Evolutionary conservation across 345 rosid species (phyloP), one percentile per base, ranked within the genome.

Genomic region (Ricinus communis): DNA sequence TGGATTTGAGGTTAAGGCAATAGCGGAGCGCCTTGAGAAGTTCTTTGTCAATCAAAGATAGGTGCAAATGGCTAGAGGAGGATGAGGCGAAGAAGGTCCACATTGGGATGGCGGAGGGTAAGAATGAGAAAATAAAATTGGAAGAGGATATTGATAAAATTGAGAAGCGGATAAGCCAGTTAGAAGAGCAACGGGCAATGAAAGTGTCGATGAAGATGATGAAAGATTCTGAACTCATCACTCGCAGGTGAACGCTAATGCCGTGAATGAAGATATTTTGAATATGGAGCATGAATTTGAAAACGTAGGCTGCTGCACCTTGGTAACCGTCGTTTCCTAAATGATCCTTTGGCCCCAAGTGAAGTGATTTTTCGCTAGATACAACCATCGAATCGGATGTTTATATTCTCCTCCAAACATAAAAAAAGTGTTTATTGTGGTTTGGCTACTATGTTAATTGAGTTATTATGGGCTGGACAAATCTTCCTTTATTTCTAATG

Each of bases 1-100:
- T 38, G 86, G 84, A 55, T 83, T 83, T 79, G 69, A 76, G 38
- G 66, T 78, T 30, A 54, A 60, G 47, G n/a, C 69, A 3, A 45
- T 79, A n/a, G 54, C 1, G 21, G 69, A 27, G 11, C 71, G 75
- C 13, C 33, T 83, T 36, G 28, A 3, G 5, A 12, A 69, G 38
- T 47, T 81, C 63, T n/a, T 56, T 76, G 46, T 68, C 77, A 0
- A 41, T 77, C n/a, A 83, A 78, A 79, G 68, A 55, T 13, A 59
- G 47, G 49, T 71, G 55, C n/a, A 74, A 73, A 43, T 50, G 61
- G 59, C 71, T 76, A 66, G 19, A 40, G n/a, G n/a, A n/a, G 66
- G 41, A 61, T 7, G 50, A 43, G 61, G 73, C 68, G 24, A 30
- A 60, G 45, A 73, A 71, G 12, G 46, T 41, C 30, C 21, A 63